A percentile compares a stretch with the other conserved stretches of the same genome.
phyloP scores from a whole-genome alignment of 2,329 filamentous ascomycete species.

The Beauveria brongniartii region DNA sequence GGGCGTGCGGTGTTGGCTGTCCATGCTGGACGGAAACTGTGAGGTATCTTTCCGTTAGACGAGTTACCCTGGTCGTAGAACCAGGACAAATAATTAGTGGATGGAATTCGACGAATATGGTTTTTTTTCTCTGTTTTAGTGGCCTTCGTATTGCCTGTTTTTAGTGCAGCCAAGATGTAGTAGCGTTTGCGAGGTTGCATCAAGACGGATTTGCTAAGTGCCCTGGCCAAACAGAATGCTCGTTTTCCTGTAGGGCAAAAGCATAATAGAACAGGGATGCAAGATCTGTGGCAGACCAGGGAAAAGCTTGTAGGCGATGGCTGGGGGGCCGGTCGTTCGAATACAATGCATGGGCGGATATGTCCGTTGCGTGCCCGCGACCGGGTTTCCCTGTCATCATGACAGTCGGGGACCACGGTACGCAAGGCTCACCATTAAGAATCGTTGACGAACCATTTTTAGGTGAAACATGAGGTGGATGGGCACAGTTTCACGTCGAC shows the following conservation, averaged over 20 bases:
- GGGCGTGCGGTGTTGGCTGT: neutral
- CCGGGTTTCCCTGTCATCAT: neutral
- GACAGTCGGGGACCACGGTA: neutral
- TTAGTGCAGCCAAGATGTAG: neutral
- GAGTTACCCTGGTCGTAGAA: neutral
- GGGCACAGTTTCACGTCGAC: slow-evolving; percentile 5
- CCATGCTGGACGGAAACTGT: neutral
- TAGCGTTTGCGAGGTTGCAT: neutral
- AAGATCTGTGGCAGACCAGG: neutral
- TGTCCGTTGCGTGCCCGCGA: neutral
- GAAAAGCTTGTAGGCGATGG: neutral
- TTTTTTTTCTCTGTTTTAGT: neutral
- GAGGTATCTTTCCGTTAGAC: neutral
- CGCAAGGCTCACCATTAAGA: neutral
- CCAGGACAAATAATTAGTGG: neutral
- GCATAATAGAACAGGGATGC: neutral
- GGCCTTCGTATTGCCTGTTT: neutral
- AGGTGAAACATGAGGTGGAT: slow-evolving; percentile 1
- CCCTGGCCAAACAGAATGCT: neutral
- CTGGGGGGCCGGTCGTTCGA: neutral
- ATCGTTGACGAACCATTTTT: slow-evolving; percentile 3
- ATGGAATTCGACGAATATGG: neutral
- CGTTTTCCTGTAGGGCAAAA: neutral
- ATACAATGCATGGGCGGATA: neutral
- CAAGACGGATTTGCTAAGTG: neutral